phyloP scores from a whole-genome alignment of 768 basidiomycete species.

The Cyathus striatus region DNA sequence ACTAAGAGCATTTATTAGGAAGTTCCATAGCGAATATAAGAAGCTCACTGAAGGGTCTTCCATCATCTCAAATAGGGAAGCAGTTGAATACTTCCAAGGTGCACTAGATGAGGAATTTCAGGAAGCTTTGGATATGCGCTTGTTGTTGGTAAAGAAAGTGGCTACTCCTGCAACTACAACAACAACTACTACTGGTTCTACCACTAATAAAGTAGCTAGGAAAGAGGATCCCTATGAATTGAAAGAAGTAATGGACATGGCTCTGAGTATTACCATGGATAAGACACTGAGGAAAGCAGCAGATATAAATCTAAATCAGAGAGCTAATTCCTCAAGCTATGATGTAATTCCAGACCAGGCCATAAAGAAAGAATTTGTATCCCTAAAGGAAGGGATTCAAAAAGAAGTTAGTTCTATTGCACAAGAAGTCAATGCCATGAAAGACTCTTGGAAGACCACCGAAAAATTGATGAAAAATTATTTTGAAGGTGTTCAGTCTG shows the following conservation, averaged over 20 bases:
- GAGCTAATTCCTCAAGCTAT: not conserved
- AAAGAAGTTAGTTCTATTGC: not conserved
- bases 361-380: not conserved
- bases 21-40: not conserved
- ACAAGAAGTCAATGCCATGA: not conserved
- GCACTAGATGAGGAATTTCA: not conserved
- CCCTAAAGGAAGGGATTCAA: not conserved
- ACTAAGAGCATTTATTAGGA: not conserved
- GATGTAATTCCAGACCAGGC: too few species aligned
- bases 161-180: not conserved
- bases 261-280: not conserved
- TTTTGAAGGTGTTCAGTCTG: not conserved
- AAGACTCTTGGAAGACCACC: not conserved
- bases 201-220: too few species aligned
- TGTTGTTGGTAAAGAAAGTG: too few species aligned
- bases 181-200: not conserved
- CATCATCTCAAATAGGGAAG: not conserved
- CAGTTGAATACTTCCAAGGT: not conserved
- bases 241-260: not conserved
- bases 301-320: not conserved
- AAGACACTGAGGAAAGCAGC: not conserved
- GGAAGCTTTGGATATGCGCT: not conserved
- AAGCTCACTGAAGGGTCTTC: not conserved
- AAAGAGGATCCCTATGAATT: not conserved
- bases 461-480: not conserved